Base-by-base conservation (phyloP, 257 asterid genomes). In the Thymus mandschuricus region DNA sequence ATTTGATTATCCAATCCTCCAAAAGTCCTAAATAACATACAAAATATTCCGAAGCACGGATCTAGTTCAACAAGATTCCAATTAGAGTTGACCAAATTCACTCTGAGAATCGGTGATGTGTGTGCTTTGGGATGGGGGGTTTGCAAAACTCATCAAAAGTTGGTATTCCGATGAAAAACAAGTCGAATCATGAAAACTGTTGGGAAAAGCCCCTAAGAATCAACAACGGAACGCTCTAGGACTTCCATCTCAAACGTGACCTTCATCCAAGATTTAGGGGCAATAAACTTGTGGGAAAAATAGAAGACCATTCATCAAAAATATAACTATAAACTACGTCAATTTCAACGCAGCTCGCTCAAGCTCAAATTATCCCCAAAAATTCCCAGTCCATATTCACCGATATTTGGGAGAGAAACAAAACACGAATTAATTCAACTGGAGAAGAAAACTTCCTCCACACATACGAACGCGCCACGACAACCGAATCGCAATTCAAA, bases 281-380 rank as follows among this genome's bases (percentile, higher is more conserved):
- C 27, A 51, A 48, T 51, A 40, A 48, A 61, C 12, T 62, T 50
- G 67, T 5, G 71, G 69, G 21, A 58, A 41, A 38, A 30, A 60
- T 8, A 21, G 64, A 3, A 11, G 1, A 28, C 8, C 40, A 31
- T 55, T 3, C 3, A 57, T 30, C 8, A 15, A 51, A 51, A 38
- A 9, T 13, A 33, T 49, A 55, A 4, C 45, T 64, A 50, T 46
- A 10, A 48, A 70, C 35, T 21, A 46, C 29, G 65, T 13, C 63
- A 49, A 70, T 31, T n/a, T 49, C 29, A 45, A 12, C 70, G 41
- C 58, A 41, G 33, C 15, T 9, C 10, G 34, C 48, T 28, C 74
- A 40, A 21, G 40, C 61, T 51, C 46, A 33, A 68, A 34, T 41
- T 30, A 51, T 5, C 68, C 75, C 80, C 46, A 76, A 45, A 43